Conservation (phyloP, 1,284 basidiomycete genomes). For the Fomitopsis schrenkii region DNA sequence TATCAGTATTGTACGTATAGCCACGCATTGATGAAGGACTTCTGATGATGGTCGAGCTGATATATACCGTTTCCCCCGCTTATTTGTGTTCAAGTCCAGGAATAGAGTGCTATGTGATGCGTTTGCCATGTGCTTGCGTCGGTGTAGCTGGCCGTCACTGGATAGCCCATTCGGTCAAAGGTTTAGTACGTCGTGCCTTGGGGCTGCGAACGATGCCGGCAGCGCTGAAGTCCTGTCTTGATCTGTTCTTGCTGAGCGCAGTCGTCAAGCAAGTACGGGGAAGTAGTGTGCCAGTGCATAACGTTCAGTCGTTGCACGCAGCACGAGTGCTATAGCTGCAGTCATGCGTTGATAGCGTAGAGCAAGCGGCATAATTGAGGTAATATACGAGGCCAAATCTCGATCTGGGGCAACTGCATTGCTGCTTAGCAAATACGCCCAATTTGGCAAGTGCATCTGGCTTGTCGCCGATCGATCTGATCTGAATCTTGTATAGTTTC, state of each 20-base stretch:
- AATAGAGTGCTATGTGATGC: not conserved
- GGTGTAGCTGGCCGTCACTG: not conserved
- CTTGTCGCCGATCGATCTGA: slow-evolving; percentile 2
- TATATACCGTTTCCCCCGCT: not conserved
- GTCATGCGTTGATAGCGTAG: too few relatives aligned
- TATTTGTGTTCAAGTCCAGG: not conserved
- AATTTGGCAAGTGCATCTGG: not conserved
- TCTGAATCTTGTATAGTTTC: not conserved
- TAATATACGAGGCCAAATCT: not conserved
- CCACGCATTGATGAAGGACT: slow-evolving; percentile 4
- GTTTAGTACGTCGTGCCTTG: slow-evolving; percentile 1
- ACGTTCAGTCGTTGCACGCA: too few relatives aligned
- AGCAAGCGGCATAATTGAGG: too few relatives aligned
- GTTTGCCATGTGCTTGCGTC: not conserved
- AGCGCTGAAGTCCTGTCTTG: not conserved
- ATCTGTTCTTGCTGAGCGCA: not conserved
- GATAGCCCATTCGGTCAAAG: not conserved
- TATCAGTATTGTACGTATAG: slow-evolving; percentile 3
- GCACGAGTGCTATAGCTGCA: too few relatives aligned
- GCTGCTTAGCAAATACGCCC: not conserved
- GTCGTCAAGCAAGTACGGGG: not conserved
- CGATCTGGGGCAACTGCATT: not conserved
- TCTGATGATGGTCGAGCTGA: not conserved
- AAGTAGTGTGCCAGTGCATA: not conserved
- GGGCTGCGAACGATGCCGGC: not conserved